phyloP scores from a whole-genome alignment of 208 protist genomes.

The Angomonas ambiguus region DNA sequence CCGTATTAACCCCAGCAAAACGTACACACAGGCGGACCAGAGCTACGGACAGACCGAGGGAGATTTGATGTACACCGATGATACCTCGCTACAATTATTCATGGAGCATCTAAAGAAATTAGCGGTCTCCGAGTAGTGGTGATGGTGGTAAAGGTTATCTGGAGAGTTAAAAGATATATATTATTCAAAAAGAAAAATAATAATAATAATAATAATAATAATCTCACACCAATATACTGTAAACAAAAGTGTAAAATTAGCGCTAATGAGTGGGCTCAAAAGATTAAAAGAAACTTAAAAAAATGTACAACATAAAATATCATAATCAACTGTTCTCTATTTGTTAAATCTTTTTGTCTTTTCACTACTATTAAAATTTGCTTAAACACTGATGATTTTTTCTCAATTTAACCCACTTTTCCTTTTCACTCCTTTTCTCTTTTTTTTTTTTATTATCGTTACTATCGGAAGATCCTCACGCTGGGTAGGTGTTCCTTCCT shows the following conservation, averaged over 20 bases:
- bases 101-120: conserved; percentile 97
- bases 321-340: neutral
- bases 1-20: conserved; percentile 96
- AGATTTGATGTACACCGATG: conserved; percentile 96
- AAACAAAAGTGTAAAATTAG: neutral
- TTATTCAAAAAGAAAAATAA: no score
- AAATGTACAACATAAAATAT: neutral
- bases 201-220: no score
- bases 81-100: conserved; percentile 96
- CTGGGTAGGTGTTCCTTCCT: no score
- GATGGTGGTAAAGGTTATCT: no score
- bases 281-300: neutral
- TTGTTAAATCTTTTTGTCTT: neutral
- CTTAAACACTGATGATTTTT: neutral
- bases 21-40: conserved; percentile 84
- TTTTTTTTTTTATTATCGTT: conserved; percentile 9
- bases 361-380: neutral
- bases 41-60: conserved; percentile 52
- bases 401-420: neutral
- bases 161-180: no score
- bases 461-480: no score
- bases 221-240: no score
- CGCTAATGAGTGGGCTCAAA: neutral
- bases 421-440: neutral
- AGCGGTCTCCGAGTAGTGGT: conserved; percentile 88